Base-by-base conservation (phyloP, 352 stramenopile species). In the Globisporangium nagaii region DNA sequence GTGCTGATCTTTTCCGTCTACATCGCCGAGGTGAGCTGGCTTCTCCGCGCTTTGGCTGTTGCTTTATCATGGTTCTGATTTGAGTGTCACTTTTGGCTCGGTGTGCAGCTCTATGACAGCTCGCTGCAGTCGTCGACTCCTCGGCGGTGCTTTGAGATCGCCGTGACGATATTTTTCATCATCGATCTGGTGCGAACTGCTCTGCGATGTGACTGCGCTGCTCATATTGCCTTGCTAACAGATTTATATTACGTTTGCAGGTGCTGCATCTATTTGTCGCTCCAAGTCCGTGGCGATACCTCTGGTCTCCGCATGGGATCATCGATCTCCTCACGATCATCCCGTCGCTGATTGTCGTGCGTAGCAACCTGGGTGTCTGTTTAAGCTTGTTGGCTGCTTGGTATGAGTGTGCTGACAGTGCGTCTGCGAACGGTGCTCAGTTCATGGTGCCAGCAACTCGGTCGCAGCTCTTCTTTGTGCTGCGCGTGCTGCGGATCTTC, bases 311-410 rank as follows among this genome's bases (percentile, higher is more conserved):
- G 0, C 70, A 79, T 37, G 79, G 79, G 0, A 47, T 86, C 32
- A 86, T 90, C 37, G 79, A 90, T 30, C 39, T 90, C n/a, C 56
- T 88, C 32, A 90, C 79, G 17, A 85, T 88, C 41, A 71, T 86
- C 7, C 79, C 79, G 17, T 71, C 76, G 15, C 56, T 88, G 20
- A 63, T 90, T 46, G 69, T 90, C 53, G 76, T 86, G 31, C 19
- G 56, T 47, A 35, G 3, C 15, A 13, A 42, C 12, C n/a, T 30
- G 5, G 17, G 2, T 34, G 25, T 41, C 28, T 19, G 24, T 32
- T 28, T 12, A 8, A n/a, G n/a, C n/a, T n/a, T n/a, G n/a, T n/a
- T n/a, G n/a, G n/a, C n/a, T n/a, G n/a, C n/a, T n/a, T n/a, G n/a
- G n/a, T n/a, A n/a, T n/a, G n/a, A n/a, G n/a, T n/a, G 19, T 17